Evolutionary conservation across 306 rosid genomes (phyloP).

Genomic region (Cucurbita maxima): DNA sequence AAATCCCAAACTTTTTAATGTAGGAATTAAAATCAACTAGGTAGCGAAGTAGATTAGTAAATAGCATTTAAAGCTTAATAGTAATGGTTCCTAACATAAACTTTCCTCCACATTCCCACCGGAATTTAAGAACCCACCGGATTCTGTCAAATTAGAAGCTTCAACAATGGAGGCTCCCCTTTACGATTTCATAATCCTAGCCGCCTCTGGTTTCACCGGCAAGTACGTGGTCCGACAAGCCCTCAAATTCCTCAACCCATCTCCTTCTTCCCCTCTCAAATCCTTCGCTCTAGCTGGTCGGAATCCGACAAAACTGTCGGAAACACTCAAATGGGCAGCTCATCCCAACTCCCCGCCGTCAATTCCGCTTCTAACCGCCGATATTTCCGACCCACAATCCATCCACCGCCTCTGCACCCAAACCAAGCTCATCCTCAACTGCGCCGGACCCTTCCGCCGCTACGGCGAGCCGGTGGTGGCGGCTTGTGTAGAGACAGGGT

Average conservation of each 20-base stretch:
- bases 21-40: too few relatives aligned
- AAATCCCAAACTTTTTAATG: too few relatives aligned
- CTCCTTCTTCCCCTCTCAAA: slow-evolving; percentile 36
- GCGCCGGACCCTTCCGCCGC: slow-evolving; percentile 84
- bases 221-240: slow-evolving; percentile 58
- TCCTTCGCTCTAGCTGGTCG: slow-evolving; percentile 75
- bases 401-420: slow-evolving; percentile 43
- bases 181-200: slow-evolving; percentile 57
- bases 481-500: slow-evolving; percentile 53
- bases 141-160: not conserved
- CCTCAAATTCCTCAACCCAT: slow-evolving; percentile 43
- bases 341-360: slow-evolving; percentile 37
- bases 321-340: slow-evolving; percentile 59
- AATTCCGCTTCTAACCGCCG: slow-evolving; percentile 43
- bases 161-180: slow-evolving; percentile 9
- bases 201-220: slow-evolving; percentile 91
- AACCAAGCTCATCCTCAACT: slow-evolving; percentile 68
- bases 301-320: slow-evolving; percentile 31
- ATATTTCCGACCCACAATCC: slow-evolving; percentile 42
- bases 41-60: too few relatives aligned
- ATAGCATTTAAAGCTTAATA: too few relatives aligned
- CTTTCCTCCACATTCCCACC: too few relatives aligned
- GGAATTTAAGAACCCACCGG: too few relatives aligned
- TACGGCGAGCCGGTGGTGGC: slow-evolving; percentile 65
- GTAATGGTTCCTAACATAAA: too few relatives aligned